Percentiles rank a stretch among this genome's conserved stretches.
Evolutionary conservation across 176 grass and related monocot species (phyloP).

Genomic region (Luzula sylvatica): DNA sequence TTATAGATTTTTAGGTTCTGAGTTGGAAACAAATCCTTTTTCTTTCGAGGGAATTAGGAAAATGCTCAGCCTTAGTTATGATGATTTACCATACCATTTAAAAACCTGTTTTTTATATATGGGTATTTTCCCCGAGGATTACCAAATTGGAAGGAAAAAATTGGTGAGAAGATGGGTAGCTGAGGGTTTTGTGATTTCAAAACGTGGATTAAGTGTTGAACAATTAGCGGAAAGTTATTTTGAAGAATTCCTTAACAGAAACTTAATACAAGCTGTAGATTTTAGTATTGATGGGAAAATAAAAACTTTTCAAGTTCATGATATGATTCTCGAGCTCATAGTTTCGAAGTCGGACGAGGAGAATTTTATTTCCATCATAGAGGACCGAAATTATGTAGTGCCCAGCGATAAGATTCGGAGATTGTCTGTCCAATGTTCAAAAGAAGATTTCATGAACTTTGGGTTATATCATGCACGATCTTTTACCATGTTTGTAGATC

Average conservation of each 20-base stretch:
- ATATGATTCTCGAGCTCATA: constrained; percentile 23
- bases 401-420: not conserved
- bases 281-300: not conserved
- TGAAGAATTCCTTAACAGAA: constrained; percentile 18
- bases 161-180: constrained; percentile 19
- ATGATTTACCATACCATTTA: constrained; percentile 8
- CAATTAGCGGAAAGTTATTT: constrained; percentile 8
- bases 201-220: not conserved
- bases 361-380: constrained; percentile 6
- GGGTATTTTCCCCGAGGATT: constrained; percentile 19
- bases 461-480: constrained; percentile 8
- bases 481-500: constrained; percentile 5
- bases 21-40: not conserved
- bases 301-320: constrained; percentile 18
- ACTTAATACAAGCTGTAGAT: constrained; percentile 9
- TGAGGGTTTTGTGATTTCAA: constrained; percentile 8
- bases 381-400: not conserved
- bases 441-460: not conserved
- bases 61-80: constrained; percentile 17
- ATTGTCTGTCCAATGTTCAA: not conserved
- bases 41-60: not conserved
- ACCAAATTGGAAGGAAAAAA: not conserved
- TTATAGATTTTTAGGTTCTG: not conserved
- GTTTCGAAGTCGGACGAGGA: constrained; percentile 15
- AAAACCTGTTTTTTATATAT: constrained; percentile 23